phyloP scores from a whole-genome alignment of 176 grass and related monocot genomes.

The Olyra latifolia region DNA sequence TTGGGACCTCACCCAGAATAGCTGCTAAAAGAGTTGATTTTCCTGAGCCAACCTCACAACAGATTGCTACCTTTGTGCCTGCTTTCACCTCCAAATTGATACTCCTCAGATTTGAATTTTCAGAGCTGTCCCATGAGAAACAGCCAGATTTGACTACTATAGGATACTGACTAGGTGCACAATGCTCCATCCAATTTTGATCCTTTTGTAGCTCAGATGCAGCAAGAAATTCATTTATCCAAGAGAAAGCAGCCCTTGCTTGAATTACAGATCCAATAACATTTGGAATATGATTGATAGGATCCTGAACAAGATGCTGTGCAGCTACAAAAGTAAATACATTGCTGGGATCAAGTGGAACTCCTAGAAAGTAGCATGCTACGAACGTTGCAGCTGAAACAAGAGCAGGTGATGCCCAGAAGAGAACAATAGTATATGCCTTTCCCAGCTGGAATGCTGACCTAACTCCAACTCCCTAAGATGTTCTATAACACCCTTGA shows the following conservation, averaged over 20 bases:
- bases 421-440: slow-evolving; percentile 59
- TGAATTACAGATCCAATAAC: slow-evolving; percentile 67
- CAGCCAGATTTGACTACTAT: slow-evolving; percentile 42
- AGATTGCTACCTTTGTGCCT: slow-evolving; percentile 59
- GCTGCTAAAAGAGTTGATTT: slow-evolving; percentile 70
- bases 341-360: slow-evolving; percentile 60
- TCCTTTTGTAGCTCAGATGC: slow-evolving; percentile 42
- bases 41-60: slow-evolving; percentile 73
- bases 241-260: slow-evolving; percentile 56
- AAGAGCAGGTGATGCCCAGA: slow-evolving; percentile 67
- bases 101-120: slow-evolving; percentile 48
- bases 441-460: slow-evolving; percentile 53
- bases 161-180: background rate
- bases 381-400: slow-evolving; percentile 62
- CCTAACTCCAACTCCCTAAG: slow-evolving; percentile 49
- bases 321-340: slow-evolving; percentile 64
- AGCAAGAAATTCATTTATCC: slow-evolving; percentile 52
- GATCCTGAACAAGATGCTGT: slow-evolving; percentile 60
- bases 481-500: slow-evolving; percentile 47
- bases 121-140: slow-evolving; percentile 59
- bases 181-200: slow-evolving; percentile 9
- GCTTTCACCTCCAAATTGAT: slow-evolving; percentile 56
- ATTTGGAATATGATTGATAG: slow-evolving; percentile 55
- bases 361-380: slow-evolving; percentile 54
- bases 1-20: slow-evolving; percentile 63